A percentile compares a stretch with the other conserved stretches of the same genome.
These are phyloP conservation scores for Calonectria hawksworthii DNA, from an alignment of 2,329 filamentous ascomycete species.

Conservation along the genomic window DNA sequence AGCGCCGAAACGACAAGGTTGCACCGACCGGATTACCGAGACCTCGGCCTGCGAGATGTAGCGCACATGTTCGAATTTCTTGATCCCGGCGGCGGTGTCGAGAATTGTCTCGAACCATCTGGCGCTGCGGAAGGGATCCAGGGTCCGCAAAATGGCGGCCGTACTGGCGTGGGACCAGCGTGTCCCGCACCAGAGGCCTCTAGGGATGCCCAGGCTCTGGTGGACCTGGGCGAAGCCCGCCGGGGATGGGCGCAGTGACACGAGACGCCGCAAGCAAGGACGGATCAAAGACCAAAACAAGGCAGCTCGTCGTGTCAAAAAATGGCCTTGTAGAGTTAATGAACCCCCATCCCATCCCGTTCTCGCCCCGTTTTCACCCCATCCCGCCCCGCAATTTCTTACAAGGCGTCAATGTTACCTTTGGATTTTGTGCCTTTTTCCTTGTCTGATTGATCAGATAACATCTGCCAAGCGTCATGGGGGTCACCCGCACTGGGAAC, in stretches of 20 bases:
- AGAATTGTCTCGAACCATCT: neutral
- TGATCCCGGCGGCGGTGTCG: neutral
- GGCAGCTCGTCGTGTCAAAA: neutral
- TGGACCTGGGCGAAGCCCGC: neutral
- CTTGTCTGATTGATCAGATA: conserved; percentile 12
- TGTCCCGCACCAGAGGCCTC: neutral
- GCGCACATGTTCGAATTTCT: neutral
- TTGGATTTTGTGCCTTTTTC: neutral
- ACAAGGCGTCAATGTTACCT: neutral
- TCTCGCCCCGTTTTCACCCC: neutral
- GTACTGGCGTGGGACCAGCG: neutral
- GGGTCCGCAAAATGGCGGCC: neutral
- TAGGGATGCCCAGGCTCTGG: neutral
- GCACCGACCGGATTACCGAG: neutral
- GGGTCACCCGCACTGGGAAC: conserved; percentile 22
- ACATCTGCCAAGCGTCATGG: conserved; percentile 15
- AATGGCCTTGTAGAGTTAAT: neutral
- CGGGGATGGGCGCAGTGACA: too few relatives aligned
- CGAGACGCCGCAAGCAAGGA: neutral
- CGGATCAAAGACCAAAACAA: neutral
- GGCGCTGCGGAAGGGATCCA: neutral
- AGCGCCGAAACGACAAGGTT: neutral
- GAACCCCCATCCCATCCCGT: conserved; percentile 9
- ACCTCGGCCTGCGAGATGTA: neutral
- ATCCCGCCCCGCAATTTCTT: neutral